These are phyloP conservation scores for Pseudodiploospora longispora DNA, from an alignment of 2,329 filamentous ascomycete genomes.

Conservation along the genomic window DNA sequence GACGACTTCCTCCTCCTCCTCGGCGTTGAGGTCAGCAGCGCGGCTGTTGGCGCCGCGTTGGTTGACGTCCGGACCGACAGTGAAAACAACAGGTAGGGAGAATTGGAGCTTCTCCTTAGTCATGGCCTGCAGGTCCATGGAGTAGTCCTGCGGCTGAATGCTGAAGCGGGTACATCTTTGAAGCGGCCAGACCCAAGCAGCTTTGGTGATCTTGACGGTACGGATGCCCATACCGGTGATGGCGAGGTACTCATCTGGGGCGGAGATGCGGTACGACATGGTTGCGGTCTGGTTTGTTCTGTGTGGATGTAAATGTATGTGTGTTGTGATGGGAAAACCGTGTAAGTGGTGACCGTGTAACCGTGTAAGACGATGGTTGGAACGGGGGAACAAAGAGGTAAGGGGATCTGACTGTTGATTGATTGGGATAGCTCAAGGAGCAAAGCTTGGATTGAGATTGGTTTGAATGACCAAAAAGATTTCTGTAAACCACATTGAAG, in stretches of 20 bases:
- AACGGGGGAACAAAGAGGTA: too few relatives aligned
- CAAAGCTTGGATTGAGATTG: too few relatives aligned
- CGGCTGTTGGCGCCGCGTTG: constrained; percentile 37
- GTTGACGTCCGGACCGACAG: constrained; percentile 71
- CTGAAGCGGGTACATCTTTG: constrained; percentile 56
- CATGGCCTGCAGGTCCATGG: constrained; percentile 79
- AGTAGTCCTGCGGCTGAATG: constrained; percentile 73
- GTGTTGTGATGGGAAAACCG: too few relatives aligned
- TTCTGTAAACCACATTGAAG: too few relatives aligned
- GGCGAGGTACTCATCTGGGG: constrained; percentile 78
- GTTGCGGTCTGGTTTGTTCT: constrained; percentile 20
- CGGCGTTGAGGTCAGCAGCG: constrained; percentile 11
- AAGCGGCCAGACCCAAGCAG: constrained; percentile 62
- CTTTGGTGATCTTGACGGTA: constrained; percentile 70
- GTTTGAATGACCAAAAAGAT: too few relatives aligned
- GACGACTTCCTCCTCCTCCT: constrained; percentile 14
- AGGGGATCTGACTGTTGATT: too few relatives aligned
- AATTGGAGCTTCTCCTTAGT: constrained; percentile 83
- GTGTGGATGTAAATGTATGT: too few relatives aligned
- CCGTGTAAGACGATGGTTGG: too few relatives aligned
- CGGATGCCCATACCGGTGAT: constrained; percentile 72
- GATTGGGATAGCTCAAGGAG: too few relatives aligned
- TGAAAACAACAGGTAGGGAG: constrained; percentile 74
- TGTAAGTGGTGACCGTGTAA: too few relatives aligned
- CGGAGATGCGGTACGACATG: constrained; percentile 60